Evolutionary conservation across 1,284 basidiomycete genomes (phyloP), one percentile per base, ranked within the genome.

Genomic region (Agroathelia rolfsii): DNA sequence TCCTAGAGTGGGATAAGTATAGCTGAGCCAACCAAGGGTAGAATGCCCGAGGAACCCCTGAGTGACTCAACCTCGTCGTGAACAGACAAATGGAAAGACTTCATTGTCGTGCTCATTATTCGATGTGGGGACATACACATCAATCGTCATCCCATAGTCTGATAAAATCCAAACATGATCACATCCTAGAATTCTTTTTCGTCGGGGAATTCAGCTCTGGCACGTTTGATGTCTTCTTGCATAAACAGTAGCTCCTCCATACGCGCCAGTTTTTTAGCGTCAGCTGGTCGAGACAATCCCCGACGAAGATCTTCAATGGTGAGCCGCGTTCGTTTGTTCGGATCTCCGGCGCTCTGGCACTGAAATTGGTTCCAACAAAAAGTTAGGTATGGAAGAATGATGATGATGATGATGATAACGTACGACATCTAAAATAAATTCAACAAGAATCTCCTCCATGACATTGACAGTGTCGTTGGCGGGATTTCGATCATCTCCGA

Each of bases 371-470:
- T n/a, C n/a, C 29, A 40, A 37, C 24, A 28, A 36, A 32, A 34
- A 26, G 18, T 34, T 21, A 33, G 30, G 10, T 16, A 25, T 32
- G 32, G 29, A 33, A 32, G 30, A 23, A 34, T 26, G 30, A 28
- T n/a, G n/a, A n/a, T n/a, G n/a, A n/a, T n/a, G n/a, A n/a, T n/a
- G n/a, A n/a, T n/a, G n/a, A 39, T 25, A 38, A 71, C 76, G 49
- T 53, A 84, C 89, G 27, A 95, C 70, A 46, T 94, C 89, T 20
- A 78, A 76, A 43, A 95, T 86, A 46, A 89, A 93, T 52, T 93
- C 87, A 28, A 93, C 75, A 24, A 93, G 62, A 41, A 95, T 90
- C 51, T 94, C 90, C 53, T 95, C 90, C 80, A 95, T 86, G 18
- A 95, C 82, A 46, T 77, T 80, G 18, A 93, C 82, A 0, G 84